Base-by-base conservation (phyloP, 257 asterid species). In the Solanum pimpinellifolium region DNA sequence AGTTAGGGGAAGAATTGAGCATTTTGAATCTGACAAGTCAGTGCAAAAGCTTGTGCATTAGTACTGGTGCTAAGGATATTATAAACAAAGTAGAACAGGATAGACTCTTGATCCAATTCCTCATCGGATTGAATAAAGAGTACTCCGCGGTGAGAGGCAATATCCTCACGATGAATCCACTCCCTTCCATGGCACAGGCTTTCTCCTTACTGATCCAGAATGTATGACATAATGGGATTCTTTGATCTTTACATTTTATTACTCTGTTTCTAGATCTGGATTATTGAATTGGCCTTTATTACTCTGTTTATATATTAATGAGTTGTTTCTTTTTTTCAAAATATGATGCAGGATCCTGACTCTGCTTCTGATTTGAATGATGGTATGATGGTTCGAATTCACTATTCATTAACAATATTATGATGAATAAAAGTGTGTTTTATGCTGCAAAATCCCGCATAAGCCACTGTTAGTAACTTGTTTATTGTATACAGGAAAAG, bases 291-390 rank as follows among this genome's bases (percentile, higher is more conserved):
- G 83, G 23, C 7, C 35, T 41, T 25, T 77, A 42, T 44, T 44
- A 9, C 65, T 25, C 37, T 78, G 66, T 4, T 78, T 78, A 46
- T 44, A 78, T 6, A 3, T 46, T 88, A 84, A 76, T 47, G 37
- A 68, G 13, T 84, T 52, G 85, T 85, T 85, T 83, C 37, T 35
- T 84, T 87, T 52, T 87, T 86, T 83, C 62, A 47, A 44, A 44
- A 46, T 88, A 82, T 89, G 75, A 68, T 89, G 91, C 94, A 94
- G 95, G 92, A 88, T 9, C 89, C 94, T 76, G 95, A 87, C 89
- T 92, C 96, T 88, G 92, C 92, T 83, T 88, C 94, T 85, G 87
- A 33, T 83, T 72, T 93, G 39, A 91, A 90, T 88, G 95, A 91
- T 60, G 98, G 98, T 96, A 95, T n/a, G 91, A 31, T 76, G 87